Evolutionary conservation across 148 eudicot genomes (phyloP).

Genomic region (Chenopodium quinoa): DNA sequence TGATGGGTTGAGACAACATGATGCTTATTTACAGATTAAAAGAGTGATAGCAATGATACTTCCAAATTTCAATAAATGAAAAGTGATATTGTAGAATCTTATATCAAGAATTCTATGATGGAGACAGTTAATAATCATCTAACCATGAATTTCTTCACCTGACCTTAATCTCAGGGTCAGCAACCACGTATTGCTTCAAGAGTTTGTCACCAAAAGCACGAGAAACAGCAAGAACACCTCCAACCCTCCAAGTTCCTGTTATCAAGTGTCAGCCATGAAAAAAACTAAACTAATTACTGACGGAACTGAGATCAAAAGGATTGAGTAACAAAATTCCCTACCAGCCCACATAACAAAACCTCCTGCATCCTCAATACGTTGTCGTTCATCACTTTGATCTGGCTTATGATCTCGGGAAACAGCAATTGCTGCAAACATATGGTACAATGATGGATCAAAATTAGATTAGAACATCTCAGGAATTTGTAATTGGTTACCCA

Average conservation of each 20-base stretch:
- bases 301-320: background rate
- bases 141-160: background rate
- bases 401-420: slow-evolving; percentile 99
- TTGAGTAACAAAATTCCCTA: slow-evolving; percentile 18
- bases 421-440: slow-evolving; percentile 63
- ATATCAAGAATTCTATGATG: background rate
- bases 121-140: background rate
- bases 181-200: slow-evolving; percentile 93
- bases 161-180: slow-evolving; percentile 96
- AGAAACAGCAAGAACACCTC: slow-evolving; percentile 98
- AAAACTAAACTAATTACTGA: background rate
- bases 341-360: slow-evolving; percentile 99
- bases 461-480: background rate
- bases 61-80: background rate
- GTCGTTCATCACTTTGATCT: slow-evolving; percentile 95
- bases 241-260: slow-evolving; percentile 98
- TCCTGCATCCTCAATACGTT: slow-evolving; percentile 95
- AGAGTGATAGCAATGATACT: background rate
- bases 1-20: background rate
- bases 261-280: slow-evolving; percentile 15
- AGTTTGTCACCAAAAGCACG: slow-evolving; percentile 98
- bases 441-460: background rate
- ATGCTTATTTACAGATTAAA: background rate
- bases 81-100: background rate
- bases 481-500: background rate